Evolutionary conservation across 2,329 filamentous ascomycete genomes (phyloP).

Genomic region (Botrytis deweyae): DNA sequence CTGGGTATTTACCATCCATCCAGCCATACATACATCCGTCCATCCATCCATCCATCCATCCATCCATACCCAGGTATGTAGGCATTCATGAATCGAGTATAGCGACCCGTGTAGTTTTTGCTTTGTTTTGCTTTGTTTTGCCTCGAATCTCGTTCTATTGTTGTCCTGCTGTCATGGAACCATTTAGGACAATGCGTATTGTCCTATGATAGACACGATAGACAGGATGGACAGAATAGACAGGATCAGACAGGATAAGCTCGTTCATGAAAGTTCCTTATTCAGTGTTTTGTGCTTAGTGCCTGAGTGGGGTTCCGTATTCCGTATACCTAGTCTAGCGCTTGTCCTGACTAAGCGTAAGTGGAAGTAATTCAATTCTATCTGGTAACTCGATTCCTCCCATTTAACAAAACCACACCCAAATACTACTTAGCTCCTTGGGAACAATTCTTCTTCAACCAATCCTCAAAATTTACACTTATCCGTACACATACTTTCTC

Average conservation of each 20-base stretch:
- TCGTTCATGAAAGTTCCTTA: not conserved
- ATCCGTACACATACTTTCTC: not conserved
- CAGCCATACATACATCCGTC: too few relatives aligned
- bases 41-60: too few relatives aligned
- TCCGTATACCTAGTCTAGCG: not conserved
- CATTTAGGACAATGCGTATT: not conserved
- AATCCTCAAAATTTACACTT: not conserved
- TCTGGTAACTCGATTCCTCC: not conserved
- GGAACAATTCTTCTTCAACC: not conserved
- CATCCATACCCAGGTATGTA: not conserved
- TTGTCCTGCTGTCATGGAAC: not conserved
- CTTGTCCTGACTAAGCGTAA: not conserved
- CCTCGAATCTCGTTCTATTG: not conserved
- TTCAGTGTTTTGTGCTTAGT: slow-evolving; percentile 1
- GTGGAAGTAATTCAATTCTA: not conserved
- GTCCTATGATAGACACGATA: not conserved
- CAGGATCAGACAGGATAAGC: not conserved
- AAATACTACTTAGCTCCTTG: not conserved
- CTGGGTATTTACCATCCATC: not conserved
- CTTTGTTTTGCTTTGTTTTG: not conserved
- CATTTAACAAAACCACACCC: slow-evolving; percentile 6
- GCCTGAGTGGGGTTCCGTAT: not conserved
- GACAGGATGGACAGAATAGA: not conserved
- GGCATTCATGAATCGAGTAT: not conserved
- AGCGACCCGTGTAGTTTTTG: not conserved